Base-by-base conservation (phyloP, 2,329 filamentous ascomycete species). In the Venturia carpophila region DNA sequence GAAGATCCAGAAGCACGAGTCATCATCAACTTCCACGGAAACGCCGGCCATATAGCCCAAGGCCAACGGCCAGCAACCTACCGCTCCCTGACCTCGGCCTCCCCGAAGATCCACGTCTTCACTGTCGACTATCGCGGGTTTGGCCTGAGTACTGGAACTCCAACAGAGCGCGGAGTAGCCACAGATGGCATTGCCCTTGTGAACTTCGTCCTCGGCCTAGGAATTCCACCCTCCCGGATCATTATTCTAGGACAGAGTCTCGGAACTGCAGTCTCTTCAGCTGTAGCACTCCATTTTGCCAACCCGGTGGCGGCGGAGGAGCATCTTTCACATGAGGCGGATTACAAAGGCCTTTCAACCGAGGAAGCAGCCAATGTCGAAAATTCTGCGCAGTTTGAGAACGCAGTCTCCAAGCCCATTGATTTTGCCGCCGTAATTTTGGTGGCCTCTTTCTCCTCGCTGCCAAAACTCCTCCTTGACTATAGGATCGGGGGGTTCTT, bases 61-160 rank as follows among this genome's bases (percentile, higher is more conserved):
- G 86, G 85, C 67, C 83, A 87, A 73, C 86, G 93, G 19, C 88
- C 91, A 1, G 82, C 86, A 41, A 89, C 86, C 65, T 95, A 95
- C 74, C 90, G 92, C 70, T 83, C 87, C 56, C 79, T 96, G 52
- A 85, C 91, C 52, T 86, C 91, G 4, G 84, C 88, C 63, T 85
- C 87, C 43, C 73, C 80, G 0, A 80, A 83, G 65, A 84, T 92
- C 64, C 92, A 97, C 72, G 84, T 96, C 56, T 80, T 97, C n/a
- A 85, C 91, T 47, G 86, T 96, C 70, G 92, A 96, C 79, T 97
- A 97, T 76, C 88, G 92, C 21, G 92, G 92, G 7, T 97, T 91
- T 70, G 92, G 92, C 0, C 82, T 84, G 47, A 94, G 90, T 10
- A 90, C 87, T 0, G 91, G 93, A n/a, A 78, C 76, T 4, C 93